Evolutionary conservation across 1,284 basidiomycete genomes (phyloP).

Genomic region (Heterobasidion irregulare): DNA sequence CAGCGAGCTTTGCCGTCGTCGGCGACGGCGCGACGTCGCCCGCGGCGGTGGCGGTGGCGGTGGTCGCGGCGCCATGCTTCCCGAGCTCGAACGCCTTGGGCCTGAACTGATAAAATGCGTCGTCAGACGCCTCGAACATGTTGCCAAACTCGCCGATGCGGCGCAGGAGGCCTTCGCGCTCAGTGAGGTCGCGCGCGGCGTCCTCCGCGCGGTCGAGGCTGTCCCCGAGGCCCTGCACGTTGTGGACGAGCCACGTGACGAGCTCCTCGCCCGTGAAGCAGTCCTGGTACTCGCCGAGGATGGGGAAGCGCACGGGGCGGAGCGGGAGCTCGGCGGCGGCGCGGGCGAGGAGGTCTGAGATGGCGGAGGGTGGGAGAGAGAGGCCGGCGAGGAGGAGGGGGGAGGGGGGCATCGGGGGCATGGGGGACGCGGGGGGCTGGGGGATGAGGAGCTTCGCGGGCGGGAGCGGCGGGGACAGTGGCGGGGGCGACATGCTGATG

Average conservation of each 20-base stretch:
- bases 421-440: constrained; percentile 20
- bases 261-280: constrained; percentile 82
- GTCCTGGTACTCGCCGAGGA: constrained; percentile 83
- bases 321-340: constrained; percentile 57
- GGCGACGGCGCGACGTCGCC: constrained; percentile 12
- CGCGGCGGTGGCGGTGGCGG: constrained; percentile 14
- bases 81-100: constrained; percentile 69
- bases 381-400: constrained; percentile 71
- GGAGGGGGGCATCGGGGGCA: constrained; percentile 30
- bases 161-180: constrained; percentile 66
- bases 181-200: constrained; percentile 69
- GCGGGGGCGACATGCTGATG: constrained; percentile 51
- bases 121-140: constrained; percentile 64
- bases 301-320: constrained; percentile 63
- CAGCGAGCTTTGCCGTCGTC: constrained; percentile 35
- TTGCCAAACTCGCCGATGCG: constrained; percentile 79
- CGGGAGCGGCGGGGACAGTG: constrained; percentile 48
- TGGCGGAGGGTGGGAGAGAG: constrained; percentile 48
- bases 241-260: constrained; percentile 64
- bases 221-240: constrained; percentile 62
- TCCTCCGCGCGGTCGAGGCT: constrained; percentile 74
- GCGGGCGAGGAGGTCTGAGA: constrained; percentile 61
- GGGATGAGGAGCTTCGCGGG: constrained; percentile 30
- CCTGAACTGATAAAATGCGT: constrained; percentile 75
- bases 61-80: constrained; percentile 15